Base-by-base conservation (phyloP, 2,329 filamentous ascomycete species). In the Ophiostoma sp. region DNA sequence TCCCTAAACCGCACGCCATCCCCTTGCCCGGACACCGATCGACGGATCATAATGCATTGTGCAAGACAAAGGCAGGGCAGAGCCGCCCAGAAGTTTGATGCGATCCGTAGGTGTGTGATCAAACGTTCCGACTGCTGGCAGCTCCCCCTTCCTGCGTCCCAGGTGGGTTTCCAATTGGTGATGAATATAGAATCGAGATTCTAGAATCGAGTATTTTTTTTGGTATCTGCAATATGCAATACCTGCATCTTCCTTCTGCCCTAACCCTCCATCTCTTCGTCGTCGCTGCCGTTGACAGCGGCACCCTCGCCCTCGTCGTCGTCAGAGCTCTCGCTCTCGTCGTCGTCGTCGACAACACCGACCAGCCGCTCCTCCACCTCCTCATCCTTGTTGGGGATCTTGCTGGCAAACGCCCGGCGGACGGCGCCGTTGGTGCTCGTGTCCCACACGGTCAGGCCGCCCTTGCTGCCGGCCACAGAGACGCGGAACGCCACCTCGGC, bases 391-490 rank as follows among this genome's bases (percentile, higher is more conserved):
- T 74, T 72, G 18, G 86, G 83, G 69, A 94, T 83, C 69, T 87
- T 88, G 74, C 81, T 86, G 47, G 90, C 92, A 80, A 99, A 99
- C 1, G 90, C 89, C 71, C 89, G 85, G 69, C 95, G 87, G 44
- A 99, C 92, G 40, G 90, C 89, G 14, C 86, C 87, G 77, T 99
- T 99, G 69, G 95, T 99, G 77, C 92, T 87, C 36, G 95, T 97
- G 78, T 98, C 94, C 95, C 95, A 99, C 67, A 99, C 88, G 77
- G 96, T 91, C 76, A 98, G 88, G 47, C 87, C 86, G 63, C 95
- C 95, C 81, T 96, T 96, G 82, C 93, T 98, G 68, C 95, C 95
- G 6, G 94, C 95, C 18, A 99, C 92, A 2, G 93, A 91, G 62
- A 99, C 83, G 67, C 95, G 85, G 84, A 98, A 99, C 38, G 91